These are phyloP conservation scores for Debaryomyces fabryi DNA, from an alignment of 1,139 yeast species.

Conservation along the genomic window DNA sequence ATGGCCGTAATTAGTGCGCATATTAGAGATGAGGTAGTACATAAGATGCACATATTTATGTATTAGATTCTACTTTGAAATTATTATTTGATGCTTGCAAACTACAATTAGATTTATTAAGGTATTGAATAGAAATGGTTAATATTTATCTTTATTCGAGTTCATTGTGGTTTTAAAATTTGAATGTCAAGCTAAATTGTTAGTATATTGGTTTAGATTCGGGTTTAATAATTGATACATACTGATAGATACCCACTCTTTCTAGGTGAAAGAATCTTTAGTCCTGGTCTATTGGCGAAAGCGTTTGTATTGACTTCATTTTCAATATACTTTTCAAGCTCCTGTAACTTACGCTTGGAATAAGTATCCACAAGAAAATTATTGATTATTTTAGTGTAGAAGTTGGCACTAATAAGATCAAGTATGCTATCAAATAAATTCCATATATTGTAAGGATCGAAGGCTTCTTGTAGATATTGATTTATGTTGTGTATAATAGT, in stretches of 20 bases:
- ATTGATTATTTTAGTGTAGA: slow-evolving; percentile 27
- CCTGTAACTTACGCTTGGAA: slow-evolving; percentile 31
- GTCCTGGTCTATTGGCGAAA: slow-evolving; percentile 19
- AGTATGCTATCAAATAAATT: slow-evolving; percentile 45
- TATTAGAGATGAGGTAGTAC: background rate
- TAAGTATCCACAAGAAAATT: slow-evolving; percentile 20
- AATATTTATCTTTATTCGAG: background rate
- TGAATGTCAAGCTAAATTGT: slow-evolving; percentile 47
- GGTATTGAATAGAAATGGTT: background rate
- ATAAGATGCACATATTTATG: background rate
- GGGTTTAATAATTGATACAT: slow-evolving; percentile 22
- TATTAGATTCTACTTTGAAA: background rate
- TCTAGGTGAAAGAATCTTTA: slow-evolving; percentile 56
- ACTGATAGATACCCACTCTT: slow-evolving; percentile 65
- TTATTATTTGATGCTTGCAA: background rate
- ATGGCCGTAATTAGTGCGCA: background rate
- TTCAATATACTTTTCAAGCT: slow-evolving; percentile 51
- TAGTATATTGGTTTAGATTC: slow-evolving; percentile 11
- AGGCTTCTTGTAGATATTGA: slow-evolving; percentile 39
- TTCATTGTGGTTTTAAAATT: slow-evolving; percentile 41
- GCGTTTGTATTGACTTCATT: slow-evolving; percentile 37
- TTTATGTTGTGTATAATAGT: slow-evolving; percentile 52
- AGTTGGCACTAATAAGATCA: slow-evolving; percentile 50
- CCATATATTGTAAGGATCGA: slow-evolving; percentile 33
- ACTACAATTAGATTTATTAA: background rate